Evolutionary conservation across 2,329 filamentous ascomycete genomes (phyloP), one percentile per base, ranked within the genome.

Genomic region (Fusarium sp.): DNA sequence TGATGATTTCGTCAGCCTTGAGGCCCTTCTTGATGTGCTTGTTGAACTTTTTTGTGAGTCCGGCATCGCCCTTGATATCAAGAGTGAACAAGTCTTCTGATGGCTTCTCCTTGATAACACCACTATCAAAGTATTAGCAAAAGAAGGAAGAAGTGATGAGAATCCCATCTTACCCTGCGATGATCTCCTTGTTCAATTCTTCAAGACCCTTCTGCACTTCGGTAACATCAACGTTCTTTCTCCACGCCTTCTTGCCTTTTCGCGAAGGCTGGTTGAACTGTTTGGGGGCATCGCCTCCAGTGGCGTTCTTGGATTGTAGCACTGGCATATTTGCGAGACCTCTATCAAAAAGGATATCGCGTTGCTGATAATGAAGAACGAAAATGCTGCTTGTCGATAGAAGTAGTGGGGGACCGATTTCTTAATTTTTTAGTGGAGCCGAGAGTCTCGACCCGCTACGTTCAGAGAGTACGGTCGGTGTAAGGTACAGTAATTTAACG

Each of bases 211-310:
- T 82, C 74, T 95, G 87, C 25, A 99, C 88, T 66, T 97, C 90
- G 27, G 92, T 91, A 65, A 98, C 88, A 80, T 99, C 93, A 79
- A 99, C 93, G 81, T 99, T 97, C 80, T 98, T 99, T 76, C 96
- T 88, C 96, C 96, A 99, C 31, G 96, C 95, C 83, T 97, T 98
- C 82, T 98, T 98, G 74, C 96, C 96, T 79, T 99, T 99, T 77
- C 96, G 87, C 7, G 95, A 98, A 25, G 94, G 88, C 79, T 99
- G 96, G 67, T 88, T 94, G 80, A 91, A 89, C 71, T 96, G 93
- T 66, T 90, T 88, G 13, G 94, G 94, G 18, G 92, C 91, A 35
- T 84, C 80, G 14, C 81, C 79, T 35, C 85, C 80, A 61, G 81
- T 85, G 39, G 82, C 78, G 11, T 70, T 69, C 47, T 79, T 80